These are phyloP conservation scores for Lithospermum erythrorhizon DNA, from an alignment of 257 asterid species.

Conservation along the genomic window DNA sequence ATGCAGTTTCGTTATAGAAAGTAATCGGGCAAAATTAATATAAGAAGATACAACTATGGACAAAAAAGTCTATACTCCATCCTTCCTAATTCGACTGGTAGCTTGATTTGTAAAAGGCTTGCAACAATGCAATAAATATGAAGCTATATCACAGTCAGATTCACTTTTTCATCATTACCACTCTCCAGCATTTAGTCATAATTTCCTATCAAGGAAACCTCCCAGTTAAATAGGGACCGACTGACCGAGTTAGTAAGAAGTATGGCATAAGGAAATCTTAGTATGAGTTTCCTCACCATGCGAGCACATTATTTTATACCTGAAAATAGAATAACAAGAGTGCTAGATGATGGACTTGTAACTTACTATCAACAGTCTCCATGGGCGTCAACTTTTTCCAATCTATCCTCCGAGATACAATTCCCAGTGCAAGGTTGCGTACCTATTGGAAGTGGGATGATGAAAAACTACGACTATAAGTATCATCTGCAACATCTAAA, in stretches of 20 bases:
- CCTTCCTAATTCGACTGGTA: neutral
- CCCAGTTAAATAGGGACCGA: neutral
- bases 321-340: neutral
- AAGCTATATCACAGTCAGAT: no score
- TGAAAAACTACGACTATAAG: neutral
- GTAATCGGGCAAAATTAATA: no score
- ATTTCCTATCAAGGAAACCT: neutral
- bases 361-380: constrained; percentile 78
- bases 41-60: neutral
- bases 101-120: no score
- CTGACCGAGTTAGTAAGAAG: neutral
- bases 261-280: neutral
- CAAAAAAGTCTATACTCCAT: neutral
- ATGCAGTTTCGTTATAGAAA: no score
- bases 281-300: neutral
- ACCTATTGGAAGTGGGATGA: constrained; percentile 37
- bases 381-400: constrained; percentile 79
- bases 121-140: no score
- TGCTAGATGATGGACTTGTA: constrained; percentile 8
- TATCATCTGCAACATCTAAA: neutral
- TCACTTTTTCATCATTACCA: no score
- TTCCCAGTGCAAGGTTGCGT: constrained; percentile 85
- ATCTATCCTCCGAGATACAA: constrained; percentile 82
- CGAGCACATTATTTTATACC: no score
- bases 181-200: no score